Percentiles rank a stretch among this genome's conserved stretches.
Evolutionary conservation across 257 asterid species (phyloP).

Genomic region (Fraxinus excelsior): DNA sequence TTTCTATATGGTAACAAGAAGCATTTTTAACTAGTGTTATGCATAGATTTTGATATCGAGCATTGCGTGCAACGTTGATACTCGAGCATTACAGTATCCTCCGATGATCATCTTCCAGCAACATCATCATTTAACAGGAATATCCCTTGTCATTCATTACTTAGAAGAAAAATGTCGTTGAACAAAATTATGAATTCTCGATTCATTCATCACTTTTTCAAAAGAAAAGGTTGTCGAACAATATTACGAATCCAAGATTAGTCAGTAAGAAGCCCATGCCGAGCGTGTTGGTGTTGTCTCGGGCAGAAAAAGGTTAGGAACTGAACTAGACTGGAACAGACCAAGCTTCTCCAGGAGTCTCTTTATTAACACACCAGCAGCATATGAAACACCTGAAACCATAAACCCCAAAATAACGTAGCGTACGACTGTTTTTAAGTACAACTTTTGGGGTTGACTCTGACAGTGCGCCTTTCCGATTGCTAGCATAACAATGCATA

Average conservation of each 20-base stretch:
- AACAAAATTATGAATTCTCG: neutral
- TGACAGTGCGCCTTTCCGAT: constrained; percentile 52
- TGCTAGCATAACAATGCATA: constrained; percentile 50
- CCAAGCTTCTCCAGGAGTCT: constrained; percentile 62
- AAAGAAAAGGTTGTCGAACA: neutral
- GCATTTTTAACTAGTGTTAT: no score
- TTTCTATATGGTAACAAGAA: no score
- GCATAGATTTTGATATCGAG: no score
- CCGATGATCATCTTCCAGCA: neutral
- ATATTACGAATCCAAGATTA: neutral
- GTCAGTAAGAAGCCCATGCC: constrained; percentile 53
- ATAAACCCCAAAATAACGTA: constrained; percentile 53
- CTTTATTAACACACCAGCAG: constrained; percentile 54
- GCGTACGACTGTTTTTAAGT: constrained; percentile 46
- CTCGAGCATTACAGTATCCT: neutral
- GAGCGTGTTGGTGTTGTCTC: constrained; percentile 27
- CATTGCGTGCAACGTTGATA: no score
- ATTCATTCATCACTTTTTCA: neutral
- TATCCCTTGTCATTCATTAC: neutral
- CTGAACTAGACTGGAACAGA: constrained; percentile 47
- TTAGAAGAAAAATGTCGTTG: neutral
- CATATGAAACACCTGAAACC: constrained; percentile 66
- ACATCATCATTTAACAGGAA: neutral
- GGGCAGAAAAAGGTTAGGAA: constrained; percentile 25
- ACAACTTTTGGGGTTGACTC: constrained; percentile 54